Percentiles rank a stretch among this genome's conserved stretches.
These are phyloP conservation scores for Moesziomyces parantarcticus DNA, from an alignment of 1,284 basidiomycete species.

Conservation along the genomic window DNA sequence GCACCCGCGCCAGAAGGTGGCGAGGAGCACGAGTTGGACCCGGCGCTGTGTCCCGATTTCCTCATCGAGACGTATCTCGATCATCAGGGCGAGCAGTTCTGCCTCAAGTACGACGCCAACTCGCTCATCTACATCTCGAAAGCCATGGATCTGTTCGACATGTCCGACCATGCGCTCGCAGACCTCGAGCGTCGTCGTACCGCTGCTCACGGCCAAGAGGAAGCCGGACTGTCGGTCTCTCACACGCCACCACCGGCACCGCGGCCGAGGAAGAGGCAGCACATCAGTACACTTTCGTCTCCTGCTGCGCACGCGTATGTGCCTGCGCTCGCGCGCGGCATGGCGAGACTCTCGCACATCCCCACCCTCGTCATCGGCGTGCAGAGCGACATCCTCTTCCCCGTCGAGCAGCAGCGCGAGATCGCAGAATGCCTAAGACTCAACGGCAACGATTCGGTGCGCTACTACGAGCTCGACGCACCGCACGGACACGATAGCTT, in stretches of 20 bases:
- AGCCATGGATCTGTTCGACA: constrained; percentile 99
- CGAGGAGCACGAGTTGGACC: constrained; percentile 65
- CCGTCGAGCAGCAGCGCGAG: constrained; percentile 96
- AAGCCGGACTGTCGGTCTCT: constrained; percentile 15
- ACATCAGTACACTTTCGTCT: constrained; percentile 72
- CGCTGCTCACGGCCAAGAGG: constrained; percentile 37
- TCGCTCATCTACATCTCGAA: constrained; percentile 95
- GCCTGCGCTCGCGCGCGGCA: constrained; percentile 82
- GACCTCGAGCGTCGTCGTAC: constrained; percentile 71
- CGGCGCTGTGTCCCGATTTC: constrained; percentile 88
- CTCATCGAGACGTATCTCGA: constrained; percentile 98
- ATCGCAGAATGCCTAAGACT: constrained; percentile 90
- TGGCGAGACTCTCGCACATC: constrained; percentile 79
- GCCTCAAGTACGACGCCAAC: constrained; percentile 98
- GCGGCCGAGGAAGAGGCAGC: constrained; percentile 68
- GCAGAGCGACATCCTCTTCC: constrained; percentile 95
- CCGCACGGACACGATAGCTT: constrained; percentile 97
- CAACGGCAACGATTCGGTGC: constrained; percentile 80
- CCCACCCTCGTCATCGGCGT: constrained; percentile 91
- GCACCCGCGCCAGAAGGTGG: not conserved
- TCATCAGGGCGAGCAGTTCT: constrained; percentile 87
- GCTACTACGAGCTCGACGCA: constrained; percentile 96
- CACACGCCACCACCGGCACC: constrained; percentile 24
- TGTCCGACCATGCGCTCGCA: constrained; percentile 82
- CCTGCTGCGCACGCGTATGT: constrained; percentile 76